These are phyloP conservation scores for Fusarium sp. DNA, from an alignment of 2,329 filamentous ascomycete species.

Conservation along the genomic window DNA sequence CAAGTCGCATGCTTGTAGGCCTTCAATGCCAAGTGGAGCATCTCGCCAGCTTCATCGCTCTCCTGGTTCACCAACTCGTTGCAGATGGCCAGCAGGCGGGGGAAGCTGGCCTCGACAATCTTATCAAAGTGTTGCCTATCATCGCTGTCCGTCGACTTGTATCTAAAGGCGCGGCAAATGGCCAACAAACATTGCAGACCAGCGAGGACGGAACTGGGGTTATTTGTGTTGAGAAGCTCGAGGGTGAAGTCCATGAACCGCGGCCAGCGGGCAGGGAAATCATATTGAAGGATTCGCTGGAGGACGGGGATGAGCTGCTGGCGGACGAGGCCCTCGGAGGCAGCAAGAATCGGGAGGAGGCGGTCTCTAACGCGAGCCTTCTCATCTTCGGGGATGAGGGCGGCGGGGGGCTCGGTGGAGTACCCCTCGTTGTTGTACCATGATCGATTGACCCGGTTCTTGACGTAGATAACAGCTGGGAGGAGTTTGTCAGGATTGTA, in stretches of 20 bases:
- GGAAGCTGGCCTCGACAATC: constrained; percentile 92
- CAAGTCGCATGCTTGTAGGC: constrained; percentile 98
- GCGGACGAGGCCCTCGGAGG: constrained; percentile 83
- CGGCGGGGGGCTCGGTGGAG: constrained; percentile 66
- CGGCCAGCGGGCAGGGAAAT: constrained; percentile 96
- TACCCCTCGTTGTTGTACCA: constrained; percentile 86
- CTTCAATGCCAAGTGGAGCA: constrained; percentile 95
- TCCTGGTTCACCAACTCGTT: constrained; percentile 90
- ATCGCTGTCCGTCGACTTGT: constrained; percentile 84
- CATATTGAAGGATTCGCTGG: constrained; percentile 94
- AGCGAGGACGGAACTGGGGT: constrained; percentile 88
- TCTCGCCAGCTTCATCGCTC: constrained; percentile 94
- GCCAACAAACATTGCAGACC: constrained; percentile 94
- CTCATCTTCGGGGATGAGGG: constrained; percentile 86
- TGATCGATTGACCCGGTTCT: constrained; percentile 94
- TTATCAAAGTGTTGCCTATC: constrained; percentile 88
- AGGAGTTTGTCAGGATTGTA: constrained; percentile 26
- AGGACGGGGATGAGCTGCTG: constrained; percentile 94
- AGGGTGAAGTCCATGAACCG: constrained; percentile 93
- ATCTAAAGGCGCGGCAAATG: constrained; percentile 94
- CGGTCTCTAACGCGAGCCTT: constrained; percentile 89
- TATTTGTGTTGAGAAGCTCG: constrained; percentile 87
- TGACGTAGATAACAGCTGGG: constrained; percentile 94
- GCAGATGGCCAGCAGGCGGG: constrained; percentile 86
- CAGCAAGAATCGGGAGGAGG: constrained; percentile 88